These are phyloP conservation scores for Pelargonium myrrhifolium DNA, from an alignment of 441 rosid genomes.

Conservation along the genomic window DNA sequence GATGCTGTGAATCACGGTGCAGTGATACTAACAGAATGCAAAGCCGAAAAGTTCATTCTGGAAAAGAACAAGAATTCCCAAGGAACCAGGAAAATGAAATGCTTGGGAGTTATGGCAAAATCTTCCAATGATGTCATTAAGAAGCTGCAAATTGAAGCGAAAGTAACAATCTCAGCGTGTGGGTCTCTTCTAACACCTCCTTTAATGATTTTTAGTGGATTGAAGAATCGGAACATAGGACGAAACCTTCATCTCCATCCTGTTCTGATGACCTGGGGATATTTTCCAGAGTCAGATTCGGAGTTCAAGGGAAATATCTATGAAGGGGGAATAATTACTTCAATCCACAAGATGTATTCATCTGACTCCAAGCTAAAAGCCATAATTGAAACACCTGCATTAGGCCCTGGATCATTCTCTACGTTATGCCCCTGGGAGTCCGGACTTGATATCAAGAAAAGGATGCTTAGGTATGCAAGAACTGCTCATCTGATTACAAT, in stretches of 20 bases:
- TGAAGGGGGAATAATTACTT: constrained; percentile 91
- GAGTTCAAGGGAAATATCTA: constrained; percentile 42
- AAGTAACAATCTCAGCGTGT: constrained; percentile 63
- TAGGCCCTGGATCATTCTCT: constrained; percentile 53
- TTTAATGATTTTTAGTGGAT: constrained; percentile 66
- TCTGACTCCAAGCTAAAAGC: constrained; percentile 38
- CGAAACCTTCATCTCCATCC: constrained; percentile 78
- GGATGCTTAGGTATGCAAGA: constrained; percentile 65
- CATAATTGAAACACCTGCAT: constrained; percentile 66
- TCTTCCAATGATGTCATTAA: constrained; percentile 29
- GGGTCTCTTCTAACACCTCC: constrained; percentile 84
- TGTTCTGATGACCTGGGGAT: constrained; percentile 77
- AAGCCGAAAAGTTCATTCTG: constrained; percentile 58
- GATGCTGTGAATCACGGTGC: constrained; percentile 66
- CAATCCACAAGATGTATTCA: constrained; percentile 45
- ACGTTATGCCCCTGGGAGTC: constrained; percentile 65
- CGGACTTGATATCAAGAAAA: constrained; percentile 51
- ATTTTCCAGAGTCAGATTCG: constrained; percentile 60
- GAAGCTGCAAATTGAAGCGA: constrained; percentile 59
- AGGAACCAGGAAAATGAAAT: constrained; percentile 42
- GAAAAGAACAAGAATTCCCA: constrained; percentile 24
- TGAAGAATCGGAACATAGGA: constrained; percentile 64
- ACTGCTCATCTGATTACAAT: constrained; percentile 54
- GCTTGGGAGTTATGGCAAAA: constrained; percentile 57
- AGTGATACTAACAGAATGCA: constrained; percentile 70